Percentiles rank a stretch among this genome's conserved stretches.
These are phyloP conservation scores for Penicillium fimorum DNA, from an alignment of 495 filamentous ascomycete genomes.

Conservation along the genomic window DNA sequence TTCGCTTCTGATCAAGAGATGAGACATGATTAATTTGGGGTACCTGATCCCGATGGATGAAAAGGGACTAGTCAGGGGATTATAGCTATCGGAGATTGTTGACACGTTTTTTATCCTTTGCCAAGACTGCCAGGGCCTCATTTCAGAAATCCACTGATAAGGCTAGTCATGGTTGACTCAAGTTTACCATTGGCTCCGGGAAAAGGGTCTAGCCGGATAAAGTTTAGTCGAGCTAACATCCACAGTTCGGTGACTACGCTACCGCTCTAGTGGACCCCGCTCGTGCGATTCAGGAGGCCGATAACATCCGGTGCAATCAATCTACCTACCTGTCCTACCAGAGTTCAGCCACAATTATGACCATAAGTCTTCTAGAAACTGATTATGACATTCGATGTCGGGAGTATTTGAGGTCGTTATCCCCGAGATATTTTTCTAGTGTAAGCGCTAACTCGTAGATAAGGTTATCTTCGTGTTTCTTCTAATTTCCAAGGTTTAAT, in stretches of 20 bases:
- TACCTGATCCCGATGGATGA: not conserved
- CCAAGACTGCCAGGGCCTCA: too few relatives aligned
- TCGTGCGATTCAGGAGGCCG: not conserved
- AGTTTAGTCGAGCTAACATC: not conserved
- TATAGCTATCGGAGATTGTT: too few relatives aligned
- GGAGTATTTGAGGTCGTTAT: not conserved
- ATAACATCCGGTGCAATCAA: not conserved
- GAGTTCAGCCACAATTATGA: not conserved
- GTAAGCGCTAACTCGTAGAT: conserved; percentile 19
- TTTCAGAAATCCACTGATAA: not conserved
- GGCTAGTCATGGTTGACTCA: not conserved
- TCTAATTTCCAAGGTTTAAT: conserved; percentile 16
- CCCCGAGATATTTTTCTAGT: conserved; percentile 13
- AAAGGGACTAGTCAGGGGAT: not conserved
- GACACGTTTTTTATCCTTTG: not conserved
- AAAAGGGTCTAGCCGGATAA: not conserved
- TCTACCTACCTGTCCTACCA: not conserved
- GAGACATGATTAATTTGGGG: not conserved
- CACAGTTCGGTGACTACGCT: not conserved
- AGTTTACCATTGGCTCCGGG: not conserved
- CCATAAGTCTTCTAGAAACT: not conserved
- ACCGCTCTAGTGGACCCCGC: not conserved
- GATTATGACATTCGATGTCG: not conserved
- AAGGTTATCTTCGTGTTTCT: conserved; percentile 14
- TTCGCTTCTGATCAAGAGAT: not conserved